Evolutionary conservation across 2,329 filamentous ascomycete genomes (phyloP).

Genomic region (Myriosclerotinia curreyana): DNA sequence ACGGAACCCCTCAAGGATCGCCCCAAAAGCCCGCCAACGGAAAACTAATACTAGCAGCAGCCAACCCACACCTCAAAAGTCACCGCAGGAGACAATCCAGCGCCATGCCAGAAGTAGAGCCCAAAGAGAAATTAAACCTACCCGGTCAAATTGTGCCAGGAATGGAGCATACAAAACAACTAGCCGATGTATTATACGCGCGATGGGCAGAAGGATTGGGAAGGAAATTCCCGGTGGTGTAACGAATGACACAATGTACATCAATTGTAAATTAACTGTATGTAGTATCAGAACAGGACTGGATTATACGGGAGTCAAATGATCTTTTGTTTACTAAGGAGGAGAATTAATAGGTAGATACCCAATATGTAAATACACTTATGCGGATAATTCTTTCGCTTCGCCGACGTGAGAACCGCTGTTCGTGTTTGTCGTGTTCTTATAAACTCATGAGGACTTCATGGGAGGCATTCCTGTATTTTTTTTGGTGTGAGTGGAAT

Average conservation of each 20-base stretch:
- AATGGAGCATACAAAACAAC: constrained; percentile 88
- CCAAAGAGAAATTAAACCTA: constrained; percentile 47
- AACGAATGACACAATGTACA: constrained; percentile 22
- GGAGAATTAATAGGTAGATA: constrained; percentile 16
- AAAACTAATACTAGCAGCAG: constrained; percentile 74
- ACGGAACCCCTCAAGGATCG: constrained; percentile 55
- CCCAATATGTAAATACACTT: constrained; percentile 11
- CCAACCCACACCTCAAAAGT: constrained; percentile 81
- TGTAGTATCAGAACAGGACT: not conserved
- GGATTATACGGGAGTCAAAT: constrained; percentile 5
- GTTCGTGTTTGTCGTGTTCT: not conserved
- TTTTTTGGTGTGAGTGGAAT: too few species aligned
- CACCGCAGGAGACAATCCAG: constrained; percentile 59
- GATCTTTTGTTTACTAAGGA: not conserved
- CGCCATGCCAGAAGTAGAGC: constrained; percentile 49
- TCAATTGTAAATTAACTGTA: constrained; percentile 15
- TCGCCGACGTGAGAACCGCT: not conserved
- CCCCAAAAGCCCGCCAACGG: constrained; percentile 33
- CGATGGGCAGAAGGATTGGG: constrained; percentile 85
- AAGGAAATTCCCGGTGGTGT: constrained; percentile 57
- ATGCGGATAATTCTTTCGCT: not conserved
- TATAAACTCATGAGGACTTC: too few species aligned
- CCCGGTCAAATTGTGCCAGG: constrained; percentile 62
- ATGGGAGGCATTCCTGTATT: too few species aligned
- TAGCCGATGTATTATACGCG: constrained; percentile 86